Conservation (phyloP, 805 yeast genomes). For the Nakazawaea ishiwadae region DNA sequence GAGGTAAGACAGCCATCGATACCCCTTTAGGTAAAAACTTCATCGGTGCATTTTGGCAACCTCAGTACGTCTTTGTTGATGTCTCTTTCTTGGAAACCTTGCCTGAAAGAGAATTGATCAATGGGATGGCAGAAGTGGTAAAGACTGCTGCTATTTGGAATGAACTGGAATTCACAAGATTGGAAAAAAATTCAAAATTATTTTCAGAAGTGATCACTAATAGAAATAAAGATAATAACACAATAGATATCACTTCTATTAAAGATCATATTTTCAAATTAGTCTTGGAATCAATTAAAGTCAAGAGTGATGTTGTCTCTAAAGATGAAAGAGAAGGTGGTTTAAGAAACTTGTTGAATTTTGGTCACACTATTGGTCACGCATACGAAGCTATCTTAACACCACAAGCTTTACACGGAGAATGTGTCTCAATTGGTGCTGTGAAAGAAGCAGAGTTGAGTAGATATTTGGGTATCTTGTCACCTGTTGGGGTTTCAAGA, state of each 20-base stretch:
- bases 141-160: conserved; percentile 99
- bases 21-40: conserved; percentile 95
- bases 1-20: conserved; percentile 98
- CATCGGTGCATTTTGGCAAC: conserved; percentile 98
- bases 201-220: conserved; percentile 66
- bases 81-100: conserved; percentile 80
- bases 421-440: conserved; percentile 98
- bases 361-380: conserved; percentile 97
- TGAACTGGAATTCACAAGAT: conserved; percentile 77
- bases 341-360: conserved; percentile 83
- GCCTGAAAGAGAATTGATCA: conserved; percentile 91
- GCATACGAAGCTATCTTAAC: conserved; percentile 97
- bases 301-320: conserved; percentile 92
- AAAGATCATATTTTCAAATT: conserved; percentile 70
- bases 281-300: conserved; percentile 80
- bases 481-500: conserved; percentile 93
- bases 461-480: conserved; percentile 82
- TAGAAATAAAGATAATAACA: conserved; percentile 29
- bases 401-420: conserved; percentile 96
- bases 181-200: conserved; percentile 68
- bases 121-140: conserved; percentile 97
- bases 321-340: conserved; percentile 95
- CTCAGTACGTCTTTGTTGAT: conserved; percentile 82
- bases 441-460: conserved; percentile 92
- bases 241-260: conserved; percentile 64